Percentiles rank a stretch among this genome's conserved stretches.
phyloP scores from a whole-genome alignment of 2,329 filamentous ascomycete species.

The Curvularia sp. region DNA sequence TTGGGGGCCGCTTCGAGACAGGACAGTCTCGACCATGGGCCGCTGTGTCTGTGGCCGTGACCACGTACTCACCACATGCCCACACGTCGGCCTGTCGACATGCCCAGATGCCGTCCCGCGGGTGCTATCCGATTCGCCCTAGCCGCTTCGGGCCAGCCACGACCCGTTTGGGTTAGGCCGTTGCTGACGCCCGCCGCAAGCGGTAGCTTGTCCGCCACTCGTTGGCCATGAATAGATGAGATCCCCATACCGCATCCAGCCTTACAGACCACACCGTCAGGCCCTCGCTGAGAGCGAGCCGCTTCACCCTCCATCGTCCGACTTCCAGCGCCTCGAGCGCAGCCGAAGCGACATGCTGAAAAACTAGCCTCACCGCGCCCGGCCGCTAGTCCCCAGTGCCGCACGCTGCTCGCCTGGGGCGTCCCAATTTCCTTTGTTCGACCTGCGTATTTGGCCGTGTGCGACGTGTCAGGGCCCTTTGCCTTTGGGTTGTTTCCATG shows the following conservation, averaged over 20 bases:
- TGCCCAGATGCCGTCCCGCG: not conserved
- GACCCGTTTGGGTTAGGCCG: constrained; percentile 2
- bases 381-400: too few species aligned
- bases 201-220: not conserved
- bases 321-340: constrained; percentile 3
- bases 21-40: not conserved
- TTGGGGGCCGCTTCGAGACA: too few species aligned
- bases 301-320: not conserved
- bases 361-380: not conserved
- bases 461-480: constrained; percentile 18
- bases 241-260: not conserved
- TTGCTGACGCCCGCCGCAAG: constrained; percentile 15
- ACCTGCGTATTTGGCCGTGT: not conserved
- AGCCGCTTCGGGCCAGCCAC: constrained; percentile 7
- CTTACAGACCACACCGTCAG: not conserved
- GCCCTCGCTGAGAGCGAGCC: constrained; percentile 2
- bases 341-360: constrained; percentile 5
- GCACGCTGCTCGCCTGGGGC: not conserved
- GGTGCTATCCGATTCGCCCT: not conserved
- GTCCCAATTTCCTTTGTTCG: constrained; percentile 18
- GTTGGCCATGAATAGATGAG: constrained; percentile 8
- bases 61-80: not conserved
- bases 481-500: constrained; percentile 4
- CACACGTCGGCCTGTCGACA: too few species aligned
- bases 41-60: not conserved